A percentile compares a stretch with the other conserved stretches of the same genome.
Conservation (phyloP, 192 early-diverging fungal species). For the Coemansia sp. region DNA sequence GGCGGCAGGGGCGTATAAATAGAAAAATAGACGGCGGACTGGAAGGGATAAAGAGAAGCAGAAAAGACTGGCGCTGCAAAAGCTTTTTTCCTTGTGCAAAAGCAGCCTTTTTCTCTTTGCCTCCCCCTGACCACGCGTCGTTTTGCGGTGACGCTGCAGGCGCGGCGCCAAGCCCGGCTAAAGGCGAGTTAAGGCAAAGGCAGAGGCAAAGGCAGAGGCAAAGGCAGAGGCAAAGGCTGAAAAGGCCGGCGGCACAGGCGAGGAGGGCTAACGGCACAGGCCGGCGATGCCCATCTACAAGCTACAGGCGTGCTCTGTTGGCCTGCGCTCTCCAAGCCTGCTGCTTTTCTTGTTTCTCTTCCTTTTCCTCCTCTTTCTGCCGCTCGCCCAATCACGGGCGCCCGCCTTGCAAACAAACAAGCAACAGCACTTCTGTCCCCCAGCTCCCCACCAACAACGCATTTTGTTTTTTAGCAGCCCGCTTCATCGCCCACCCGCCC, state of each 20-base stretch:
- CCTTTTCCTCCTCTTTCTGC: too few species aligned
- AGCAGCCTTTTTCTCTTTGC: constrained; percentile 1
- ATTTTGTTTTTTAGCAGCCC: background rate
- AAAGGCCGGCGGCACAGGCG: too few species aligned
- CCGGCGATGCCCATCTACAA: too few species aligned
- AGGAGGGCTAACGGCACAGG: too few species aligned
- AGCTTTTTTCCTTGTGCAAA: constrained; percentile 5
- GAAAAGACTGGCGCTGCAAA: background rate
- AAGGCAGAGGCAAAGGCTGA: too few species aligned
- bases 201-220: background rate
- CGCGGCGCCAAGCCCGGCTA: background rate
- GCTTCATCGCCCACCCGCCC: background rate
- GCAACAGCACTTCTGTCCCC: constrained; percentile 1
- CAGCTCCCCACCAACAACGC: background rate
- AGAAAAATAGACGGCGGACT: background rate
- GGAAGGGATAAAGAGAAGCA: background rate
- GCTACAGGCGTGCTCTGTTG: too few species aligned
- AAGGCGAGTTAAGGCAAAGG: background rate
- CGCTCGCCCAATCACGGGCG: too few species aligned
- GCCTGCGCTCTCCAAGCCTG: too few species aligned
- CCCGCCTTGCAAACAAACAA: constrained; percentile 10
- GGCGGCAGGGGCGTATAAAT: background rate
- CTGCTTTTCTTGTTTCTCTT: background rate
- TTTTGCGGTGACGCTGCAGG: background rate
- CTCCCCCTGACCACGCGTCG: background rate